A percentile compares a stretch with the other conserved stretches of the same genome.
Evolutionary conservation across 1,284 basidiomycete species (phyloP).

Genomic region (Cryptococcus jaspeensis): DNA sequence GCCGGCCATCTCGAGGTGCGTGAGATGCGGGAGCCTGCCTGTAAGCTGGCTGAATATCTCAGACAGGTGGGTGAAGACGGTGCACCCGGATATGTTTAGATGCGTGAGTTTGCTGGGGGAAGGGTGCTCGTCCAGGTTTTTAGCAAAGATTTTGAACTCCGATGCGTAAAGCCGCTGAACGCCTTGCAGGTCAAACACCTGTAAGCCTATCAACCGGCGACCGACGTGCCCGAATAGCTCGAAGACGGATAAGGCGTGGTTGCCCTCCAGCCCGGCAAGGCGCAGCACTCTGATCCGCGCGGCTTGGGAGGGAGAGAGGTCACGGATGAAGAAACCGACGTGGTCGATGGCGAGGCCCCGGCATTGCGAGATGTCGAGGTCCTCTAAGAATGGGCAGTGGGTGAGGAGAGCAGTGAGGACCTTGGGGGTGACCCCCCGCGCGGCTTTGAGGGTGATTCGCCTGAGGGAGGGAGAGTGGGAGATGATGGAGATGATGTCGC

Average conservation of each 20-base stretch:
- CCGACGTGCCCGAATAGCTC: slow-evolving; percentile 63
- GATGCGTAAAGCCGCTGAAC: slow-evolving; percentile 69
- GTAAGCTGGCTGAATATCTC: slow-evolving; percentile 69
- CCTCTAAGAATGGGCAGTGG: slow-evolving; percentile 50
- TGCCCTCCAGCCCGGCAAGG: slow-evolving; percentile 56
- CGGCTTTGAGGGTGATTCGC: slow-evolving; percentile 65
- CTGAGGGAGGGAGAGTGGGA: slow-evolving; percentile 64
- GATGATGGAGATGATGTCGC: slow-evolving; percentile 69
- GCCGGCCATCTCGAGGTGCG: slow-evolving; percentile 77
- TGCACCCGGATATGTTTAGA: slow-evolving; percentile 72
- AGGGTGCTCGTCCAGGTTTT: slow-evolving; percentile 13
- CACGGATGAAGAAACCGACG: slow-evolving; percentile 45
- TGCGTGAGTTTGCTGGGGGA: slow-evolving; percentile 60
- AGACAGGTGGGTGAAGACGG: slow-evolving; percentile 63
- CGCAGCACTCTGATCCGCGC: slow-evolving; percentile 52
- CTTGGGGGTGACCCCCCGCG: slow-evolving; percentile 59
- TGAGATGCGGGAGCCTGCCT: slow-evolving; percentile 68
- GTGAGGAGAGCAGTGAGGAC: neutral
- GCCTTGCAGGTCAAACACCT: slow-evolving; percentile 78
- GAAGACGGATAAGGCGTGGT: slow-evolving; percentile 38
- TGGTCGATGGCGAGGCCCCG: slow-evolving; percentile 66
- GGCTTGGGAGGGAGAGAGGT: slow-evolving; percentile 12
- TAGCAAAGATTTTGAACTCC: slow-evolving; percentile 68
- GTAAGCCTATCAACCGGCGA: slow-evolving; percentile 65
- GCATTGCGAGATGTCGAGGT: slow-evolving; percentile 74